Percentiles rank a stretch among this genome's conserved stretches.
phyloP scores from a whole-genome alignment of 1,284 basidiomycete genomes.

The Trichosporon ovoides region DNA sequence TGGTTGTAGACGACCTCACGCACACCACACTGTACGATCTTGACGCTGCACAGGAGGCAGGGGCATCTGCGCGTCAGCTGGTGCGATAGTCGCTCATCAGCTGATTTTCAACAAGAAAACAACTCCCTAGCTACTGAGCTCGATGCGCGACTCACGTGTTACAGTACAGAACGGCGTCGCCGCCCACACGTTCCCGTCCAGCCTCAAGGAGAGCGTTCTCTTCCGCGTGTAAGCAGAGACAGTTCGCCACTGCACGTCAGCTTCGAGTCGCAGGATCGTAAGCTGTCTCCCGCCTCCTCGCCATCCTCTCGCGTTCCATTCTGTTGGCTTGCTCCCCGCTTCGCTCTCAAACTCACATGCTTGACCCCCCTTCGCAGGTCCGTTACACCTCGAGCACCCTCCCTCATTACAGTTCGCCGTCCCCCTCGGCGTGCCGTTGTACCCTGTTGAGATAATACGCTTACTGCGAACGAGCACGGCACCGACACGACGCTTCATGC shows the following conservation, averaged over 20 bases:
- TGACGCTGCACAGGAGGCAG: slow-evolving; percentile 90
- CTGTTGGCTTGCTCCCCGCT: neutral
- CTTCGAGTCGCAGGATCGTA: too few relatives aligned
- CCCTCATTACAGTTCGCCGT: slow-evolving; percentile 81
- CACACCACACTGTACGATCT: slow-evolving; percentile 87
- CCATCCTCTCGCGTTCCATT: too few relatives aligned
- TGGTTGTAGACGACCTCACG: slow-evolving; percentile 92
- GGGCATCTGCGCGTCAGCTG: slow-evolving; percentile 68
- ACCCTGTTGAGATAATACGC: slow-evolving; percentile 88
- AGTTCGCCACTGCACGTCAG: slow-evolving; percentile 58
- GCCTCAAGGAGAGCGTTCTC: slow-evolving; percentile 96
- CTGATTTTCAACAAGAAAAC: too few relatives aligned
- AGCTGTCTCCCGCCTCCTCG: too few relatives aligned
- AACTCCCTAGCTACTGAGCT: too few relatives aligned
- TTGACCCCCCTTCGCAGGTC: slow-evolving; percentile 53
- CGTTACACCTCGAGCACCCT: slow-evolving; percentile 77
- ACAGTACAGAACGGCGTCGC: slow-evolving; percentile 84
- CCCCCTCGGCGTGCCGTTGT: slow-evolving; percentile 94
- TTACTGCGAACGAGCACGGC: slow-evolving; percentile 77
- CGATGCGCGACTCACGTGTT: slow-evolving; percentile 53
- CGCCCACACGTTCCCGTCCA: slow-evolving; percentile 75
- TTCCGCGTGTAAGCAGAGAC: slow-evolving; percentile 94
- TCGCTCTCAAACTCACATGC: slow-evolving; percentile 51
- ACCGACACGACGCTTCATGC: slow-evolving; percentile 95
- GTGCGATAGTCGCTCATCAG: too few relatives aligned